Conservation (phyloP, 2,329 filamentous ascomycete species). For the Aureobasidium mangrovei region DNA sequence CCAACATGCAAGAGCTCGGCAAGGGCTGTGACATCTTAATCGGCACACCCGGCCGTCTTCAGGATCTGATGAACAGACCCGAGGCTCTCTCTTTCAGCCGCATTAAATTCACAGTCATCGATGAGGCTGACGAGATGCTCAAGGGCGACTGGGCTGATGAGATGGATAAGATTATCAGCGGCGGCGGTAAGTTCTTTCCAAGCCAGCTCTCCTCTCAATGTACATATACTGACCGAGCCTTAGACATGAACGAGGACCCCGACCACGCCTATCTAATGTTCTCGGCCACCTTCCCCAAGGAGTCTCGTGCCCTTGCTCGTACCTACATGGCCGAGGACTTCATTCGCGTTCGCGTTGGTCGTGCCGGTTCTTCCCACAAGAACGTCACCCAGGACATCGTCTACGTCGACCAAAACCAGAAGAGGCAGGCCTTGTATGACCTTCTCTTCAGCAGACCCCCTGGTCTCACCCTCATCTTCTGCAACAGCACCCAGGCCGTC, state of each 20-base stretch:
- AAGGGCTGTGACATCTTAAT: constrained; percentile 87
- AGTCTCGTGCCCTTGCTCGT: constrained; percentile 65
- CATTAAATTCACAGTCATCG: constrained; percentile 69
- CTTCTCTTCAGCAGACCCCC: constrained; percentile 63
- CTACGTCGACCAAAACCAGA: constrained; percentile 55
- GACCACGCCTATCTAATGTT: constrained; percentile 72
- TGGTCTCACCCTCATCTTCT: constrained; percentile 78
- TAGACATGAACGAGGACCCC: constrained; percentile 65
- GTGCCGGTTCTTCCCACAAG: constrained; percentile 69
- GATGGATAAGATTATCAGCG: constrained; percentile 65
- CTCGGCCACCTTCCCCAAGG: constrained; percentile 86
- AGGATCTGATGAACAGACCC: constrained; percentile 70
- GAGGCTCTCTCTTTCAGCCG: constrained; percentile 62
- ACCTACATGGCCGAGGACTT: constrained; percentile 66
- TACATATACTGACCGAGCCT: neutral
- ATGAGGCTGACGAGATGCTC: constrained; percentile 93
- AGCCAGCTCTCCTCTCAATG: neutral
- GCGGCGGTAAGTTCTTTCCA: constrained; percentile 56
- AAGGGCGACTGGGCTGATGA: constrained; percentile 68
- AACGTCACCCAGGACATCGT: constrained; percentile 76
- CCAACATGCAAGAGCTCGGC: constrained; percentile 63
- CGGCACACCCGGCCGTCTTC: constrained; percentile 76
- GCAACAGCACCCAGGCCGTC: constrained; percentile 68
- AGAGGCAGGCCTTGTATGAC: constrained; percentile 63
- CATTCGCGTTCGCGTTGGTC: constrained; percentile 76